Evolutionary conservation across 208 protist genomes (phyloP).

Genomic region (Leishmania martiniquensis): DNA sequence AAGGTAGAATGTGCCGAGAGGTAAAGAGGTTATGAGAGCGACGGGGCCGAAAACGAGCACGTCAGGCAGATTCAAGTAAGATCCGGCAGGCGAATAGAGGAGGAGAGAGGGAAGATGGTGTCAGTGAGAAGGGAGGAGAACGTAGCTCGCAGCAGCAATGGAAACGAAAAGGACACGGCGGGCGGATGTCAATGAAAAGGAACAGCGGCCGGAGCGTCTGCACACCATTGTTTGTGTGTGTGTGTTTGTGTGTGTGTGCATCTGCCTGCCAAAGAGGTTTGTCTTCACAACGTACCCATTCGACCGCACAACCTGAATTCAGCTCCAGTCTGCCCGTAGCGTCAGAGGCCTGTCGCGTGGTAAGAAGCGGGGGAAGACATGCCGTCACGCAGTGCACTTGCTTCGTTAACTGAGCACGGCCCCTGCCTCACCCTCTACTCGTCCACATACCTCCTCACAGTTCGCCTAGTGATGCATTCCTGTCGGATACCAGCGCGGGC

Average conservation of each 20-base stretch:
- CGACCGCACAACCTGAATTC: background rate
- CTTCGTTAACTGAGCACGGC: background rate
- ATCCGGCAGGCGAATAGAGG: background rate
- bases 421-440: background rate
- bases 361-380: too few relatives aligned
- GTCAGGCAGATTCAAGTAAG: background rate
- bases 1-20: background rate
- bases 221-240: background rate
- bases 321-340: background rate
- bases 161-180: background rate
- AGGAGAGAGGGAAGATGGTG: background rate
- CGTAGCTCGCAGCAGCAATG: background rate
- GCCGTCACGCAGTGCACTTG: background rate
- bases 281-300: background rate
- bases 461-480: too few relatives aligned
- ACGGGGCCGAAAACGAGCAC: background rate
- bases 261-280: too few relatives aligned
- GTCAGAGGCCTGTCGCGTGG: background rate
- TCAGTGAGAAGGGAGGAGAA: background rate
- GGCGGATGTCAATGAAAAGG: background rate
- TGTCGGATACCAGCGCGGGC: too few relatives aligned
- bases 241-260: background rate
- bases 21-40: background rate
- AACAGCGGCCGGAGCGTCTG: background rate
- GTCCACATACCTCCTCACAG: too few relatives aligned